These are phyloP conservation scores for Mycena leptocephala DNA, from an alignment of 768 basidiomycete species.

Conservation along the genomic window DNA sequence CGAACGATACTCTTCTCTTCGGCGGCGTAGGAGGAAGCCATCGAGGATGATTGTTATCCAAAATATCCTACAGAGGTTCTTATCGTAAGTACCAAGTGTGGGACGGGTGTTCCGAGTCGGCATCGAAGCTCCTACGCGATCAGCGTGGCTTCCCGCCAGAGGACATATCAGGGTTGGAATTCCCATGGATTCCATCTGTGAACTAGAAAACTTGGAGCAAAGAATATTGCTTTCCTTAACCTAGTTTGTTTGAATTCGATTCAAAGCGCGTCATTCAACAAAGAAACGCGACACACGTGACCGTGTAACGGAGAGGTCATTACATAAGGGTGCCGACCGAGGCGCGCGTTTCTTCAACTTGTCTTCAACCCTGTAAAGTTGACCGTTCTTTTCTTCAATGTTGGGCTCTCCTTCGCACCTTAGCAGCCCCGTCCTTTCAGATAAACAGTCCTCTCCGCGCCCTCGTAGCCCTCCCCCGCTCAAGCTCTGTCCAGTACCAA, in stretches of 20 bases:
- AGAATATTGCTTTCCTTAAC: no score
- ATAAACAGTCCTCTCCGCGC: constrained; percentile 16
- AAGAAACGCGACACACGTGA: constrained; percentile 19
- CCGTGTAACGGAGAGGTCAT: background rate
- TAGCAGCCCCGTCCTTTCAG: constrained; percentile 14
- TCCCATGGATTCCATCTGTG: background rate
- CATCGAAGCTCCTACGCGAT: background rate
- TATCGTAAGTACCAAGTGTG: background rate
- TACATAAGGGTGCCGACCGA: background rate
- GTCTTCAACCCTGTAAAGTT: background rate
- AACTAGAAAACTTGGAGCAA: no score
- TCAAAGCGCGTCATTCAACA: no score
- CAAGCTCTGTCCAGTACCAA: constrained; percentile 10
- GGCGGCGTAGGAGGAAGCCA: constrained; percentile 9
- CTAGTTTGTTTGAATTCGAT: no score
- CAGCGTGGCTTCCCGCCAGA: background rate
- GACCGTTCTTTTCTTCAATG: background rate
- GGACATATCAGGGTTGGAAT: background rate
- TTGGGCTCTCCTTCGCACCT: constrained; percentile 7
- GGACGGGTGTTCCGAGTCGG: background rate
- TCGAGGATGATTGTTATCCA: background rate
- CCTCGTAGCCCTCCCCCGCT: constrained; percentile 24
- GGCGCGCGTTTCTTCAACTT: background rate
- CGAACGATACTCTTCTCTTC: constrained; percentile 1
- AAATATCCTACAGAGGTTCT: background rate